Conservation (phyloP, 129 eudicot species). For the Centrapalus pauciflorus region DNA sequence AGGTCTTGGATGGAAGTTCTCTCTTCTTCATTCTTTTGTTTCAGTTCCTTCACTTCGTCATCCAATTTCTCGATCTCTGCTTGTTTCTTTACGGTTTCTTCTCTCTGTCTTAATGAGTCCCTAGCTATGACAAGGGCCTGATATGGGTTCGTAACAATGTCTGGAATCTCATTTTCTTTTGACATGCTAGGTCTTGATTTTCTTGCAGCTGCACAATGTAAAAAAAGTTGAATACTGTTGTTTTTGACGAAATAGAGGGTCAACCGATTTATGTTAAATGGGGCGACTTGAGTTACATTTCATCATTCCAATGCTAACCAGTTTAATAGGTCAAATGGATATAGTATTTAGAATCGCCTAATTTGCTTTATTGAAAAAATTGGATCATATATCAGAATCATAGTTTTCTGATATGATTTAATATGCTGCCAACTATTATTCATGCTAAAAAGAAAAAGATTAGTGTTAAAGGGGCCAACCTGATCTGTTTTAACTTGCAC, state of each 20-base stretch:
- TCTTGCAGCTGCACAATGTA: slow-evolving; percentile 47
- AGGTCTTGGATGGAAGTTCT: slow-evolving; percentile 65
- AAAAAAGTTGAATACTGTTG: neutral
- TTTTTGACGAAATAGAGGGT: neutral
- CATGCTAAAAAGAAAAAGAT: no score
- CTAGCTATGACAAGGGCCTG: slow-evolving; percentile 86
- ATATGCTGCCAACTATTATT: no score
- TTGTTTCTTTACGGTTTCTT: slow-evolving; percentile 65
- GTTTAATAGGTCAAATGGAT: no score
- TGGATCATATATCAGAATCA: no score
- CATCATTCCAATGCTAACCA: no score
- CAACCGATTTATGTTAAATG: no score
- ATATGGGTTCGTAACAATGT: slow-evolving; percentile 61
- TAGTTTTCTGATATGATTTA: no score
- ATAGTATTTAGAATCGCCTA: no score
- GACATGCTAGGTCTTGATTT: slow-evolving; percentile 40
- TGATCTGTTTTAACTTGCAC: neutral
- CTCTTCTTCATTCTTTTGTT: slow-evolving; percentile 77
- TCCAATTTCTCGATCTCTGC: slow-evolving; percentile 69
- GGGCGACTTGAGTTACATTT: no score
- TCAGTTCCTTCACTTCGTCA: slow-evolving; percentile 56
- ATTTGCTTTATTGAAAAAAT: no score
- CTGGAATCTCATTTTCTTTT: slow-evolving; percentile 73
- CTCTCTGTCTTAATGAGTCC: slow-evolving; percentile 74
- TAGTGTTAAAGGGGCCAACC: no score